Evolutionary conservation across 768 basidiomycete genomes (phyloP).

Genomic region (Chalciporus chontae): DNA sequence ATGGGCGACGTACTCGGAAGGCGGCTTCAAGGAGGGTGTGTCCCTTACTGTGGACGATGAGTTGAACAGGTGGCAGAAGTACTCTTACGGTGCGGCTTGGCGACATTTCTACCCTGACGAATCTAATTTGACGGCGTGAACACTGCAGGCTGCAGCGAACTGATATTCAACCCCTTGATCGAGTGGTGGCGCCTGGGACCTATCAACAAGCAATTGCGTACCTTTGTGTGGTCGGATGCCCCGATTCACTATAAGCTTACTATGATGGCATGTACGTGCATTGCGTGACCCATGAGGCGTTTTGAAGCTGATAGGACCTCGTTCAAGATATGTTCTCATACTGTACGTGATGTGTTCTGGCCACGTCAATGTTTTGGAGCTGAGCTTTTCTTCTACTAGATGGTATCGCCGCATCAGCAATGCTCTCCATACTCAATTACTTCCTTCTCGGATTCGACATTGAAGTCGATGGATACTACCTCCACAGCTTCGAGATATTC

Average conservation of each 20-base stretch:
- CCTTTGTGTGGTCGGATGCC: constrained; percentile 74
- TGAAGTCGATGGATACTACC: constrained; percentile 71
- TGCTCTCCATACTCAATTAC: constrained; percentile 68
- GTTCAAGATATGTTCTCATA: constrained; percentile 48
- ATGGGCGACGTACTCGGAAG: constrained; percentile 83
- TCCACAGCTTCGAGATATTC: constrained; percentile 79
- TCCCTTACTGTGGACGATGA: constrained; percentile 89
- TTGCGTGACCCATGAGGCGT: background rate
- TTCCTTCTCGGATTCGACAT: constrained; percentile 68
- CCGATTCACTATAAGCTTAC: constrained; percentile 80
- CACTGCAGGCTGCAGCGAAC: constrained; percentile 36
- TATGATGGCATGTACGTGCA: constrained; percentile 48
- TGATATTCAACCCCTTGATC: constrained; percentile 83
- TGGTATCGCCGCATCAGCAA: constrained; percentile 64
- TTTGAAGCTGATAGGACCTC: constrained; percentile 4
- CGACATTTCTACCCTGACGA: constrained; percentile 31
- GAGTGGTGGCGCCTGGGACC: constrained; percentile 78
- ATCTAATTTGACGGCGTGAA: constrained; percentile 26
- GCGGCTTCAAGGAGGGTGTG: constrained; percentile 94
- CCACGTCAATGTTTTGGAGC: background rate
- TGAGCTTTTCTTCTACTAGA: constrained; percentile 10
- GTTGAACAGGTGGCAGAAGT: constrained; percentile 93
- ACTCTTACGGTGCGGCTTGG: constrained; percentile 58
- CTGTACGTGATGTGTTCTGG: constrained; percentile 32
- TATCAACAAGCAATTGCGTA: constrained; percentile 75